Evolutionary conservation across 1,284 basidiomycete genomes (phyloP), one percentile per base, ranked within the genome.

Genomic region (Trametes polyzona): DNA sequence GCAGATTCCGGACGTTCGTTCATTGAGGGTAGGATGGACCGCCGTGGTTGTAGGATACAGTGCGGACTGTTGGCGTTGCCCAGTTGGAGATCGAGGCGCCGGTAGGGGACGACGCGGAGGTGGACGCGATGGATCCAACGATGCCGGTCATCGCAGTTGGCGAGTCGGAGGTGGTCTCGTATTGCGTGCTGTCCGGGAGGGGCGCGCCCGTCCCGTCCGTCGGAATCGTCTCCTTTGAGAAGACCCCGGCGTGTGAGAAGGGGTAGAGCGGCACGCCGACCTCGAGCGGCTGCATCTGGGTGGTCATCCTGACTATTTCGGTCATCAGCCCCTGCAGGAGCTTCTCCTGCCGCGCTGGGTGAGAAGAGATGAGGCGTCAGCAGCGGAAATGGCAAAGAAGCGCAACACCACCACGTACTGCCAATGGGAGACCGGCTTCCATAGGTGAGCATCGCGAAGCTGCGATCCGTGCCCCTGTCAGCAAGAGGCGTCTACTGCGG

Each of bases 311-410:
- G n/a, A 92, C 84, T 59, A 92, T 92, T 69, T 92, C 91, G 43
- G 83, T 78, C 91, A 93, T 92, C 33, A 92, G 77, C 2, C 87
- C 88, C 66, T 92, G 90, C n/a, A 93, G 76, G 17, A 93, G 75
- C 62, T 81, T 83, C 70, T 92, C 90, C 74, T 92, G 90, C 26
- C 90, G 88, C 40, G 83, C 89, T 92, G 62, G 17, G 37, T 59
- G 29, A 52, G 16, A 47, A 53, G 36, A 60, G 32, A 53, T 11
- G 47, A 53, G 36, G 61, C 67, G 54, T 67, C 52, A 53, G 35
- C 58, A 14, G 36, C 21, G 37, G 41, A n/a, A 30, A 14, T 33
- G n/a, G 10, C 27, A 26, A 58, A 59, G 44, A 29, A 41, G 16
- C 7, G 52, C 44, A 52, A 50, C 35, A 41, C 33, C 47, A 30